Evolutionary conservation across 306 rosid species (phyloP).

Genomic region (Vigna angularis): DNA sequence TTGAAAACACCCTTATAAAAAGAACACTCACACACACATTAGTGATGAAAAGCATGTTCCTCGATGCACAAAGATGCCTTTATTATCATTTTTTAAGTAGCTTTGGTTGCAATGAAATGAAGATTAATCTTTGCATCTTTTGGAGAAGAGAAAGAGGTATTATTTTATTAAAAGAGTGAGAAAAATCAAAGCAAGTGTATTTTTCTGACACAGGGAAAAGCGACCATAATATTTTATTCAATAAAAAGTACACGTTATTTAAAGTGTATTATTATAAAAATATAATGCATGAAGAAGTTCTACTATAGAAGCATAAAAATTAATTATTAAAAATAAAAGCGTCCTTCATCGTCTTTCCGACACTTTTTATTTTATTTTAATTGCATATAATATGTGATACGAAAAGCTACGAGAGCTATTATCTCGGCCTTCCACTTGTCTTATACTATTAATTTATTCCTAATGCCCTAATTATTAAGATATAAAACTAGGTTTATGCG

Average conservation of each 20-base stretch:
- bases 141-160: conserved; percentile 47
- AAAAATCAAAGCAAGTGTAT: conserved; percentile 47
- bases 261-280: conserved; percentile 30
- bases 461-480: conserved; percentile 46
- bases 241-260: conserved; percentile 46
- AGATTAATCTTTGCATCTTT: conserved; percentile 37
- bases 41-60: conserved; percentile 41
- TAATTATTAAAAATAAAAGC: conserved; percentile 33
- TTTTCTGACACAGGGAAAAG: conserved; percentile 37
- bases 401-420: conserved; percentile 50
- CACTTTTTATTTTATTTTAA: conserved; percentile 25
- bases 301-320: conserved; percentile 32
- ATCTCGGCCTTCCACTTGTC: conserved; percentile 53
- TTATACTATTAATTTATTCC: conserved; percentile 31
- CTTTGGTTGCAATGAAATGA: conserved; percentile 46
- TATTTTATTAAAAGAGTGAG: conserved; percentile 49
- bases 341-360: conserved; percentile 47
- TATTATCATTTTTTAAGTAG: conserved; percentile 38
- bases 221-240: conserved; percentile 39
- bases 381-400: conserved; percentile 23
- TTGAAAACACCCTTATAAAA: background rate
- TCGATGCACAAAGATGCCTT: conserved; percentile 50
- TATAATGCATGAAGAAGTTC: conserved; percentile 40
- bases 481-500: conserved; percentile 46
- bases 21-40: background rate